These are phyloP conservation scores for Bolboschoenoplectus hybrid DNA, from an alignment of 202 grass and related monocot species.

Conservation along the genomic window DNA sequence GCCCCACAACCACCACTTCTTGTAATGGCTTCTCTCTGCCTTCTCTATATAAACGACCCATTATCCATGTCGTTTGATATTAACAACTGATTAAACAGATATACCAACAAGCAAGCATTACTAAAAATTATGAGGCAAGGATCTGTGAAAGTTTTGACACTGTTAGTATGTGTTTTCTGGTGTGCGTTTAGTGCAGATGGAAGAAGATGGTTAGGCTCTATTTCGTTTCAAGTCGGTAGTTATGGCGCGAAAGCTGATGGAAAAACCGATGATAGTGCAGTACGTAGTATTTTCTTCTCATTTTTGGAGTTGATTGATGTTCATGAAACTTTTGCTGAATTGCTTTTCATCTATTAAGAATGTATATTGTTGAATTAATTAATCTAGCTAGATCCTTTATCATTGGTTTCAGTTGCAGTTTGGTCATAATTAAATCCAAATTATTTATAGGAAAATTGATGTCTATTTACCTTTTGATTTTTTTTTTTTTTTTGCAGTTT, in stretches of 20 bases:
- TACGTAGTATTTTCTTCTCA: conserved; percentile 5
- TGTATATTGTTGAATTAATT: not conserved
- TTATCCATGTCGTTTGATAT: not conserved
- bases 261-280: conserved; percentile 28
- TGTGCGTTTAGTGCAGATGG: conserved; percentile 14
- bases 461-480: no score
- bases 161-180: conserved; percentile 23
- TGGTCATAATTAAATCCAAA: no score
- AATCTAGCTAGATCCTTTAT: not conserved
- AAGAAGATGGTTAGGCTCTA: not conserved
- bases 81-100: not conserved
- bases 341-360: not conserved
- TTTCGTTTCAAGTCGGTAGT: conserved; percentile 35
- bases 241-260: conserved; percentile 40
- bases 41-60: not conserved
- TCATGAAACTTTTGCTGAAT: not conserved
- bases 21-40: not conserved
- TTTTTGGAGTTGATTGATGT: not conserved
- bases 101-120: not conserved
- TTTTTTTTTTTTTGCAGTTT: no score
- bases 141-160: not conserved
- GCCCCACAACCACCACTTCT: not conserved
- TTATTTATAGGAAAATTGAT: no score
- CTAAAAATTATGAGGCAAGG: not conserved
- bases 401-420: no score